These are phyloP conservation scores for Cytospora chrysosperma DNA, from an alignment of 2,329 filamentous ascomycete species.

Conservation along the genomic window DNA sequence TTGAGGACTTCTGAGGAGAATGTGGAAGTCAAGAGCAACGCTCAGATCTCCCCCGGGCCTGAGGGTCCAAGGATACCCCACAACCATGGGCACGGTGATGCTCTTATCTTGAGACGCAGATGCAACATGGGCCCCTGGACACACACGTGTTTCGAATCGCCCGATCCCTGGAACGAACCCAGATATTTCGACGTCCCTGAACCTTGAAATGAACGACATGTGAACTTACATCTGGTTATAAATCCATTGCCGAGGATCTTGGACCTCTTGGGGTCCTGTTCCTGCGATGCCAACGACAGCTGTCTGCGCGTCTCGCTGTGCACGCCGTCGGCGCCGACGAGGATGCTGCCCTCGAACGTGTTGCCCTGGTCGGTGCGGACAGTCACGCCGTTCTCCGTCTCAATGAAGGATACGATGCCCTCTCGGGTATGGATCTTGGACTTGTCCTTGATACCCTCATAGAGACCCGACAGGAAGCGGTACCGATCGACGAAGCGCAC, in stretches of 20 bases:
- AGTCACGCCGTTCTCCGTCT: slow-evolving; percentile 28
- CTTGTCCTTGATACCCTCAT: slow-evolving; percentile 1
- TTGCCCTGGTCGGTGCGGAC: slow-evolving; percentile 35
- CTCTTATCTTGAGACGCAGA: no score
- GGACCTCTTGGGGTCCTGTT: not conserved
- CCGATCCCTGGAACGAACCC: not conserved
- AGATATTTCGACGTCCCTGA: no score
- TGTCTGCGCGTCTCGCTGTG: slow-evolving; percentile 38
- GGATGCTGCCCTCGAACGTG: slow-evolving; percentile 33
- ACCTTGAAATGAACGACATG: not conserved
- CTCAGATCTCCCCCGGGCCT: no score
- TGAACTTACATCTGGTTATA: not conserved
- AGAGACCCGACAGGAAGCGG: not conserved
- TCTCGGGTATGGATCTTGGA: not conserved
- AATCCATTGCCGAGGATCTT: not conserved
- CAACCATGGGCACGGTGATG: not conserved
- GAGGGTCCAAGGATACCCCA: not conserved
- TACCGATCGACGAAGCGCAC: not conserved
- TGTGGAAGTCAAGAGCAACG: not conserved
- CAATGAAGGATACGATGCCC: not conserved
- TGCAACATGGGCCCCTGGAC: no score
- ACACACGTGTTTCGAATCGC: no score
- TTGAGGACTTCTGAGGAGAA: not conserved
- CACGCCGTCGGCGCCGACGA: slow-evolving; percentile 43
- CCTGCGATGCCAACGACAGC: slow-evolving; percentile 21